Evolutionary conservation across 208 protist species (phyloP).

Genomic region (Wallacemonas sp.): DNA sequence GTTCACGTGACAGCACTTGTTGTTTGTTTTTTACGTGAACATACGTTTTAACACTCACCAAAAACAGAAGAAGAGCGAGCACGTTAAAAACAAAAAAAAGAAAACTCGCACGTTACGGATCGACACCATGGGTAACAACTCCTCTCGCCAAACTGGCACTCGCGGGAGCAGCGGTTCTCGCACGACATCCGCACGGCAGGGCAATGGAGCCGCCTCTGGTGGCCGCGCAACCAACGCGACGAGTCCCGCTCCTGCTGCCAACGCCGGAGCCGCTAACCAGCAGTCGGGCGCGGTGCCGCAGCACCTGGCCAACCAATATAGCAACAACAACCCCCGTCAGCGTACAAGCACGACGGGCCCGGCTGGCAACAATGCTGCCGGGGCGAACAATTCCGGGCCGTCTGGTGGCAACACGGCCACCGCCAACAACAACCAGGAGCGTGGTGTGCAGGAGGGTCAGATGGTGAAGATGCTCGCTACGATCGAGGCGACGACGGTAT

Average conservation of each 20-base stretch:
- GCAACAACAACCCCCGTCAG: conserved; percentile 22
- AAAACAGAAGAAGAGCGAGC: conserved; percentile 1
- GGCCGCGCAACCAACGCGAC: conserved; percentile 9
- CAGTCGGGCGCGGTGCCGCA: not conserved
- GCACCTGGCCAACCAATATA: conserved; percentile 14
- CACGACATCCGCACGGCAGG: not conserved
- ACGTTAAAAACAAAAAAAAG: not conserved
- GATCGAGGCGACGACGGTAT: conserved; percentile 83
- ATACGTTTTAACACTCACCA: too few species aligned
- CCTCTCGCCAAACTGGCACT: conserved; percentile 8
- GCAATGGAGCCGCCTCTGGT: not conserved
- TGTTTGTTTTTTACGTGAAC: too few species aligned
- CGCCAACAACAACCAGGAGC: conserved; percentile 22
- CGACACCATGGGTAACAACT: conserved; percentile 24
- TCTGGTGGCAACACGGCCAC: conserved; percentile 13
- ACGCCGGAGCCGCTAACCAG: not conserved
- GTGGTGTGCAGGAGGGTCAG: conserved; percentile 88
- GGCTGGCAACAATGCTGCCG: conserved; percentile 16
- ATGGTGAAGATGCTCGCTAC: conserved; percentile 92
- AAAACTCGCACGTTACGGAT: not conserved
- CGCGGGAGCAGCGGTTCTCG: not conserved
- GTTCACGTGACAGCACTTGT: too few species aligned
- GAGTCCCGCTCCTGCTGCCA: too few species aligned
- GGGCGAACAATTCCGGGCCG: conserved; percentile 4
- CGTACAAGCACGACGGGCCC: conserved; percentile 12